Conservation (phyloP, 2,329 filamentous ascomycete genomes). For the Calycina herbarum region DNA sequence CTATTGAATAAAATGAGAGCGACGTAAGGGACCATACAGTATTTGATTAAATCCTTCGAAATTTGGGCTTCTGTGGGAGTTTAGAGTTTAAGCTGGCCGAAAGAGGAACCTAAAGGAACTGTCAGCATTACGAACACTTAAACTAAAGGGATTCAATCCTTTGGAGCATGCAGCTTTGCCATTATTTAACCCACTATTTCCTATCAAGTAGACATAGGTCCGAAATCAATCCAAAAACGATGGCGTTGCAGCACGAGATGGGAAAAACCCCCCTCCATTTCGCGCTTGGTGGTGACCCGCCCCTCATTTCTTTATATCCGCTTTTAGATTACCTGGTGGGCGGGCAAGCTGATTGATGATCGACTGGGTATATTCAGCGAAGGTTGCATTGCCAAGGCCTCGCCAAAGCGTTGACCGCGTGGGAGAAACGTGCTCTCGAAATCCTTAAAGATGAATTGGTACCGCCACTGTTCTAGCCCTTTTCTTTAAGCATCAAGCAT, state of each 20-base stretch:
- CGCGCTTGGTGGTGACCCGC: background rate
- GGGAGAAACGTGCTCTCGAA: background rate
- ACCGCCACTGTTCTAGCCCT: background rate
- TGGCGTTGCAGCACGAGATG: background rate
- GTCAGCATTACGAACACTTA: background rate
- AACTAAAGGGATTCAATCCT: background rate
- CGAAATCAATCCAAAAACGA: background rate
- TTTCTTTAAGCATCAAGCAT: background rate
- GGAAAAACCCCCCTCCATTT: background rate
- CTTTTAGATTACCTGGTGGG: background rate
- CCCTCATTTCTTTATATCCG: conserved; percentile 4
- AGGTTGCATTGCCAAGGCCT: too few relatives aligned
- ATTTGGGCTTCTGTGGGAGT: background rate
- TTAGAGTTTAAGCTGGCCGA: background rate
- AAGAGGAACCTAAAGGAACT: background rate
- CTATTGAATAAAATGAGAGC: background rate
- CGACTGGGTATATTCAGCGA: too few relatives aligned
- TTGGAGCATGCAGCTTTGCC: background rate
- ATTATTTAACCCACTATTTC: background rate
- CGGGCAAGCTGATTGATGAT: background rate
- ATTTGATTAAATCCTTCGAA: background rate
- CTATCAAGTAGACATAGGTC: background rate
- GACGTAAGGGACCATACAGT: background rate
- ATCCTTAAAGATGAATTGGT: conserved; percentile 4
- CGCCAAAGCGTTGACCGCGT: background rate